These are phyloP conservation scores for Corymbia maculata DNA, from an alignment of 345 rosid species.

Conservation along the genomic window DNA sequence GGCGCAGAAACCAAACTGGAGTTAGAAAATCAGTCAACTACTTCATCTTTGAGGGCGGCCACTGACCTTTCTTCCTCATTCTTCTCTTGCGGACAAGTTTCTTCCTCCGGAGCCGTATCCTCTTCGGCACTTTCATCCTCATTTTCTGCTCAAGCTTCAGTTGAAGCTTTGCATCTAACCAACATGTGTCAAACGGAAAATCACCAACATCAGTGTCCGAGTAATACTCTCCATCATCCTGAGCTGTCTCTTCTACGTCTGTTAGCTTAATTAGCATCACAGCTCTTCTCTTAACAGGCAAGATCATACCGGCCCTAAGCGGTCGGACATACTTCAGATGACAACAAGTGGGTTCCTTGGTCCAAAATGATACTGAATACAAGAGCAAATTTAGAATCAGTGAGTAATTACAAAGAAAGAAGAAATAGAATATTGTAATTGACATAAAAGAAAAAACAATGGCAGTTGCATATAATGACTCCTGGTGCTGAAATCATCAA, in stretches of 20 bases:
- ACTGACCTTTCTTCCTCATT: slow-evolving; percentile 87
- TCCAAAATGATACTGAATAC: slow-evolving; percentile 14
- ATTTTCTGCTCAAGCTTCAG: slow-evolving; percentile 50
- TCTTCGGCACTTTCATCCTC: slow-evolving; percentile 78
- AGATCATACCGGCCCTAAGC: background rate
- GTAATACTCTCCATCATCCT: slow-evolving; percentile 16
- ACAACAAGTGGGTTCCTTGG: slow-evolving; percentile 1
- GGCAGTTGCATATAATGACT: background rate
- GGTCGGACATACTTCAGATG: background rate
- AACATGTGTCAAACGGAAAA: slow-evolving; percentile 43
- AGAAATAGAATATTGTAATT: background rate
- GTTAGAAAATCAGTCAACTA: slow-evolving; percentile 64
- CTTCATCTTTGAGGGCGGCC: slow-evolving; percentile 94
- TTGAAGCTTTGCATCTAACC: slow-evolving; percentile 69
- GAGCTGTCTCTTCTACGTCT: slow-evolving; percentile 13
- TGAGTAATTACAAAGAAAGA: background rate
- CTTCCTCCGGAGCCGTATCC: slow-evolving; percentile 77
- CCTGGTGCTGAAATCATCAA: background rate
- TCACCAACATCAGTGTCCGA: slow-evolving; percentile 23
- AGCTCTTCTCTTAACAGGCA: background rate
- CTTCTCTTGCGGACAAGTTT: slow-evolving; percentile 64
- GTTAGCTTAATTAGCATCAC: slow-evolving; percentile 18
- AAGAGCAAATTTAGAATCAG: background rate
- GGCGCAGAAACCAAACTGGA: background rate
- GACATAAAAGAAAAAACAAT: background rate